Evolutionary conservation across 2,329 filamentous ascomycete species (phyloP), one percentile per base, ranked within the genome.

Genomic region (Whalleya microplaca): DNA sequence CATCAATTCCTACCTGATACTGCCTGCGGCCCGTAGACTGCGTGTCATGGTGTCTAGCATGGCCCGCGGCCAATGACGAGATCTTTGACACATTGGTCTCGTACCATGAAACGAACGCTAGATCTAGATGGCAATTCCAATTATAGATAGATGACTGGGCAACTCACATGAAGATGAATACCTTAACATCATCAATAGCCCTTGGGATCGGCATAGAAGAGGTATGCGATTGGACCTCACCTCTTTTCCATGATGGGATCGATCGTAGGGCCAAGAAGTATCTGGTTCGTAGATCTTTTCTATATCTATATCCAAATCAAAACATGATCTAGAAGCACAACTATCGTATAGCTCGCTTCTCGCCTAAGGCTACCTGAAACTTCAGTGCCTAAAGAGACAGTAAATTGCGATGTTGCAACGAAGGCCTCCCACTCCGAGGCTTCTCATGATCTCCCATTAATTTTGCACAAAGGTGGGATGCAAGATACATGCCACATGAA

Each of bases 21-120:
- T 45, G 48, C 56, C 54, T 53, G 32, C 57, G 56, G 55, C 56
- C 45, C 51, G 48, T 44, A 49, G 23, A 61, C 61, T 61, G 53
- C 55, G 58, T 56, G 60, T 37, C 60, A 63, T 58, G 4, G 42
- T 61, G 56, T 55, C 58, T 55, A 61, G 53, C 60, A 9, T 43
- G 52, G 55, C 4, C 58, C 55, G 60, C 49, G 58, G 52, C 55
- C 55, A 46, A 45, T 51, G 40, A 41, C 47, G 29, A 52, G 41
- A 41, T 16, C 32, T 14, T 7, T 3, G 32, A 48, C 23, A 53
- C 43, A 45, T 48, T 54, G 50, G 42, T 47, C 29, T 45, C 45
- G 53, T 44, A 48, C 44, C 40, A 49, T 51, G 51, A 48, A 51
- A 52, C 53, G 37, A 55, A 47, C 53, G 43, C 32, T 16, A 14